phyloP scores from a whole-genome alignment of 345 rosid genomes.

The Cardamine chenopodiifolia region DNA sequence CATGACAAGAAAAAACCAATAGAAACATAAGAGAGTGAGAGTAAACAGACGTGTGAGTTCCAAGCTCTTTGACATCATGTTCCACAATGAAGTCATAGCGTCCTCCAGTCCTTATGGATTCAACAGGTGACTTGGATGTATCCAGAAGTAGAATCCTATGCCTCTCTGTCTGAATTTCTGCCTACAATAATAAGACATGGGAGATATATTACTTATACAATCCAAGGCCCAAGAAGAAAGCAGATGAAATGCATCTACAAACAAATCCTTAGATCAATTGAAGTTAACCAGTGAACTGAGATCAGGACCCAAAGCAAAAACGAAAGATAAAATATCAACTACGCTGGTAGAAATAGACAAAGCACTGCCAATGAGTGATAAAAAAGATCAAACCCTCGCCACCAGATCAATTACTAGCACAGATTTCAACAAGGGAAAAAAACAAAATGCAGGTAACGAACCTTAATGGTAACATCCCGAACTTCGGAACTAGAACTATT shows the following conservation, averaged over 20 bases:
- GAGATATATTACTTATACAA: slow-evolving; percentile 1
- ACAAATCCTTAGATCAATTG: not conserved
- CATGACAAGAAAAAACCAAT: not conserved
- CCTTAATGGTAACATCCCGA: slow-evolving; percentile 82
- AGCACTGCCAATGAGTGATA: too few species aligned
- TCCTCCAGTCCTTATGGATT: slow-evolving; percentile 79
- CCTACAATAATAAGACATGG: slow-evolving; percentile 49
- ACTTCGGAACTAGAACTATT: slow-evolving; percentile 86
- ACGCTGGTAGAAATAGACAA: not conserved
- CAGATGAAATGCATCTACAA: not conserved
- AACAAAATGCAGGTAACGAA: slow-evolving; percentile 20
- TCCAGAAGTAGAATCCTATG: slow-evolving; percentile 88
- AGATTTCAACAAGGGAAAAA: not conserved
- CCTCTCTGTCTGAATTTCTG: slow-evolving; percentile 94
- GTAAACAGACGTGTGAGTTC: slow-evolving; percentile 83
- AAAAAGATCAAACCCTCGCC: too few species aligned
- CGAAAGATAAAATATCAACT: not conserved
- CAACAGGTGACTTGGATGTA: slow-evolving; percentile 86
- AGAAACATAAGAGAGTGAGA: not conserved
- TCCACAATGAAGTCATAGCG: slow-evolving; percentile 96
- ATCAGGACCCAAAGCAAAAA: not conserved
- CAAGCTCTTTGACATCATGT: slow-evolving; percentile 98
- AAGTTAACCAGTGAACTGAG: not conserved
- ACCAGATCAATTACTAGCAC: not conserved
- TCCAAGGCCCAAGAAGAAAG: not conserved